Evolutionary conservation across 2,329 filamentous ascomycete genomes (phyloP).

Genomic region (Grosmannia serpens): DNA sequence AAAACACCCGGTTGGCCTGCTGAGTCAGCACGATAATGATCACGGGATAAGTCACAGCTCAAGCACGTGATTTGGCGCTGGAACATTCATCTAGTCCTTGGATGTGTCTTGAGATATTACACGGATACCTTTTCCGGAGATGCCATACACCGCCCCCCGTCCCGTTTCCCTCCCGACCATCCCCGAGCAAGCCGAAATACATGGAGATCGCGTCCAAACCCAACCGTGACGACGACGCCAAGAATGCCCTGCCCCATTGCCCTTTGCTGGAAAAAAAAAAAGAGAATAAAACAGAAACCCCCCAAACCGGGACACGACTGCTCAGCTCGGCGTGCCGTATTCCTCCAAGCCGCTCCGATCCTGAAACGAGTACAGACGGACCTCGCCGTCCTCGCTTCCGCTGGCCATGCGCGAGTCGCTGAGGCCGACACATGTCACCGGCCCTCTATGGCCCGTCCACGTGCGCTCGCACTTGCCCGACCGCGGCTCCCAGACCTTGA

Average conservation of each 20-base stretch:
- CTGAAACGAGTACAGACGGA: conserved; percentile 71
- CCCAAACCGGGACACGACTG: not conserved
- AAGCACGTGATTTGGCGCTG: no score
- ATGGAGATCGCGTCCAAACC: no score
- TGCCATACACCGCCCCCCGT: not conserved
- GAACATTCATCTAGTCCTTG: no score
- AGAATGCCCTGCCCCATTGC: not conserved
- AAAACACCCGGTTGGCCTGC: not conserved
- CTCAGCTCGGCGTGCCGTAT: conserved; percentile 37
- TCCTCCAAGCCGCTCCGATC: conserved; percentile 31
- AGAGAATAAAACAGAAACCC: not conserved
- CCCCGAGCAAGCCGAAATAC: not conserved
- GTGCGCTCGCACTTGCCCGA: conserved; percentile 87
- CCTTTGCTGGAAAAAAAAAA: not conserved
- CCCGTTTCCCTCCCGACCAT: not conserved
- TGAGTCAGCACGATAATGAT: not conserved
- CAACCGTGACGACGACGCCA: not conserved
- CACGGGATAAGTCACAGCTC: no score
- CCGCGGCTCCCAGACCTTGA: conserved; percentile 88
- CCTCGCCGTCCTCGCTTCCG: conserved; percentile 87
- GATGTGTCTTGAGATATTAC: no score
- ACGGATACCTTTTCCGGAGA: no score
- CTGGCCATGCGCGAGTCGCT: conserved; percentile 84
- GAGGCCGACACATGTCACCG: conserved; percentile 85
- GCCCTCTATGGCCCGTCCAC: conserved; percentile 79